Evolutionary conservation across 2,329 filamentous ascomycete species (phyloP).

Genomic region (Madurella mycetomatis): DNA sequence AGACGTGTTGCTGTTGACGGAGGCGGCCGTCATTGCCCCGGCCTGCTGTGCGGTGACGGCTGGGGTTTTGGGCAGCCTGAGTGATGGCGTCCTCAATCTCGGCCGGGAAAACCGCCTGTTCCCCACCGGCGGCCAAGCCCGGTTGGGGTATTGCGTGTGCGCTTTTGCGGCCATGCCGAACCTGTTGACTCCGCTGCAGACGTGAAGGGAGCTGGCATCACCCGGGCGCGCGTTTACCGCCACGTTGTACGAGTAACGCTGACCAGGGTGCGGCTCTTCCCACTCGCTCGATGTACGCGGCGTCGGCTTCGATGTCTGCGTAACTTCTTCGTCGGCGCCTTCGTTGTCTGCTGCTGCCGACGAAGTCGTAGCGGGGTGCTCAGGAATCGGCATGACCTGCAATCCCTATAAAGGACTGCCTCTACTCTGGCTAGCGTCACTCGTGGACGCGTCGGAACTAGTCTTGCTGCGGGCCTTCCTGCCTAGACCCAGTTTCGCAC

Average conservation of each 20-base stretch:
- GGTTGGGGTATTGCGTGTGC: conserved; percentile 26
- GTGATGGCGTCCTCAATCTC: conserved; percentile 16
- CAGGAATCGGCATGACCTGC: conserved; percentile 52
- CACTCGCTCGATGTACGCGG: conserved; percentile 30
- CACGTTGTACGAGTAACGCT: conserved; percentile 34
- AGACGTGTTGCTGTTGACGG: conserved; percentile 16
- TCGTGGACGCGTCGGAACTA: conserved; percentile 31
- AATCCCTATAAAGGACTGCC: conserved; percentile 50
- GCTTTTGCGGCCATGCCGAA: conserved; percentile 49
- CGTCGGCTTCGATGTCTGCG: conserved; percentile 21
- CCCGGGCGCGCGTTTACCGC: conserved; percentile 25
- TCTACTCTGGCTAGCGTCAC: conserved; percentile 32
- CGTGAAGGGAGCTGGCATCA: conserved; percentile 16
- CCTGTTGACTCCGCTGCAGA: conserved; percentile 32
- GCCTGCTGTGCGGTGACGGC: conserved; percentile 16
- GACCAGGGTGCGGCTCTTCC: conserved; percentile 46
- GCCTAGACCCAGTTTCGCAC: conserved; percentile 56
- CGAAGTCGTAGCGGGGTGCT: conserved; percentile 32
- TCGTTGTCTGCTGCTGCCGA: conserved; percentile 11
- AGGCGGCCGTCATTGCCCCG: conserved; percentile 21
- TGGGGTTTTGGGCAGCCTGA: conserved; percentile 29
- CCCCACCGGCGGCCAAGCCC: conserved; percentile 8
- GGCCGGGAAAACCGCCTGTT: conserved; percentile 20
- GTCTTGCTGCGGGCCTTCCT: conserved; percentile 45
- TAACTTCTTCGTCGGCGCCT: conserved; percentile 9